Evolutionary conservation across 1,284 basidiomycete genomes (phyloP).

Genomic region (Sanghuangporus sanghuang): DNA sequence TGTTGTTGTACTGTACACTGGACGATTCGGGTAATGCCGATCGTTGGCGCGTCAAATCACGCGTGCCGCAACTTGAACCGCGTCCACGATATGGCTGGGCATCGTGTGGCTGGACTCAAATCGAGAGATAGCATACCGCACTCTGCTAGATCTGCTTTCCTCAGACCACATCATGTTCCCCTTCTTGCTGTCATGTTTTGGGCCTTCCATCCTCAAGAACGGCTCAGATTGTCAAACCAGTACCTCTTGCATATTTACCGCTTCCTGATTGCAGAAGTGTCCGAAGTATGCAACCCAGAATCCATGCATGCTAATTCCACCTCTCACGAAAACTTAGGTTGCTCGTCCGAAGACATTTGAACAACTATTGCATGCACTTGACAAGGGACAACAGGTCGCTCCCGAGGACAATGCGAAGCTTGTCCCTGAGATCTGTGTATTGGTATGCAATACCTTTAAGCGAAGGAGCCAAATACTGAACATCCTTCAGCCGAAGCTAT

Average conservation of each 20-base stretch:
- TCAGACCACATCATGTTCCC: conserved; percentile 66
- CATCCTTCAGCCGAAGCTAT: not conserved
- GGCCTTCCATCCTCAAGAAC: conserved; percentile 50
- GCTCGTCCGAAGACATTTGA: conserved; percentile 35
- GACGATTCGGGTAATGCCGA: not conserved
- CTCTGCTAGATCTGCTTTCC: not conserved
- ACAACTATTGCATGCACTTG: conserved; percentile 30
- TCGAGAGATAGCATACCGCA: not conserved
- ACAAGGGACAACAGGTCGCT: conserved; percentile 25
- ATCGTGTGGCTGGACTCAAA: not conserved
- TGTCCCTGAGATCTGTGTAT: conserved; percentile 33
- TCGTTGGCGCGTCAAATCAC: not conserved
- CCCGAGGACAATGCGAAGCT: conserved; percentile 25
- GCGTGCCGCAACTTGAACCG: not conserved
- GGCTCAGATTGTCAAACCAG: conserved; percentile 43
- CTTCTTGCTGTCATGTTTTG: conserved; percentile 57
- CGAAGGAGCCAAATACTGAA: not conserved
- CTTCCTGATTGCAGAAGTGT: conserved; percentile 55
- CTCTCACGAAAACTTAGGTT: conserved; percentile 28
- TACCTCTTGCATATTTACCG: conserved; percentile 63
- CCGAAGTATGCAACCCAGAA: conserved; percentile 32
- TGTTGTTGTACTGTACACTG: not conserved
- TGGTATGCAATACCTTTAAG: conserved; percentile 33
- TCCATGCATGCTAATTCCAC: not conserved
- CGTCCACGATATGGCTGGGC: not conserved